A percentile compares a stretch with the other conserved stretches of the same genome.
phyloP scores from a whole-genome alignment of 768 basidiomycete species.

The Gymnopilus junonius region DNA sequence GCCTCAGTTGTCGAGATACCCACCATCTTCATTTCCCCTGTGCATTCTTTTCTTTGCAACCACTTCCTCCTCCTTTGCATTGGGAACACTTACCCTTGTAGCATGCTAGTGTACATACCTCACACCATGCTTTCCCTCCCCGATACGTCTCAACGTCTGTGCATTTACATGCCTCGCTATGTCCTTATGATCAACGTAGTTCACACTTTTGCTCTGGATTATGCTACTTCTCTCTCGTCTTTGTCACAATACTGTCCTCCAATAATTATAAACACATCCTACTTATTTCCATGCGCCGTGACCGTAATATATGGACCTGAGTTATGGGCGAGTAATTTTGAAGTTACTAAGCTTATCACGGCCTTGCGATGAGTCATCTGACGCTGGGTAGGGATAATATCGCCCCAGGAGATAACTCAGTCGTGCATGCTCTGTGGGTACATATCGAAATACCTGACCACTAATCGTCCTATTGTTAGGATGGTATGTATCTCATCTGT shows the following conservation, averaged over 20 bases:
- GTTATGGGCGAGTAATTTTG: neutral
- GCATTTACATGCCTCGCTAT: constrained; percentile 2
- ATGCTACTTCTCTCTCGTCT: constrained; percentile 3
- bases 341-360: neutral
- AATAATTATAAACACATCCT: constrained; percentile 10
- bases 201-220: constrained; percentile 6
- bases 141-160: neutral
- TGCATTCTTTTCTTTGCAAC: neutral
- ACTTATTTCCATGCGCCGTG: neutral
- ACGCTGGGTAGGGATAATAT: neutral
- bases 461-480: neutral
- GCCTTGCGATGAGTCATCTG: neutral
- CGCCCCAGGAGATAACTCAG: neutral
- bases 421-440: constrained; percentile 8
- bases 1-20: constrained; percentile 1
- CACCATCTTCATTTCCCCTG: neutral
- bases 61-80: neutral
- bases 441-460: constrained; percentile 1
- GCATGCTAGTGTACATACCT: neutral
- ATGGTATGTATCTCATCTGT: constrained; percentile 3
- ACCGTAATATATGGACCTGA: neutral
- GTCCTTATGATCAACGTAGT: constrained; percentile 8
- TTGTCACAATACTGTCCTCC: neutral
- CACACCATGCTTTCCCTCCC: neutral
- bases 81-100: neutral